These are phyloP conservation scores for Crassisporium funariophilum DNA, from an alignment of 768 basidiomycete genomes.

Conservation along the genomic window DNA sequence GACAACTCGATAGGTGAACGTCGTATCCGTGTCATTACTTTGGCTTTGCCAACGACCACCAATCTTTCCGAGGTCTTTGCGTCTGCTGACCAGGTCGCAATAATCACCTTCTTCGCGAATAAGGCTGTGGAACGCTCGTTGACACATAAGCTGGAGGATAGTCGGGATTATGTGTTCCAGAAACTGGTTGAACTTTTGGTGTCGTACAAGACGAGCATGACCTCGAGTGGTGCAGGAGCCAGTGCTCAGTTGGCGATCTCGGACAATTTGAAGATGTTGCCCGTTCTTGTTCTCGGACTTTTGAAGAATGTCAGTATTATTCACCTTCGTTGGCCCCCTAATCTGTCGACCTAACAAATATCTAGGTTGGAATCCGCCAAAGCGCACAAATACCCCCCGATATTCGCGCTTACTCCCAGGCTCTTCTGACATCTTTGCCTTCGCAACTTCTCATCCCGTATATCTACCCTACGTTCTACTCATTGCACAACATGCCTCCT, in stretches of 20 bases:
- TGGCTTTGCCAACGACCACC: constrained; percentile 84
- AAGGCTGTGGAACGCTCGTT: constrained; percentile 91
- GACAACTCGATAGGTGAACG: constrained; percentile 80
- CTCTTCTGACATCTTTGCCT: constrained; percentile 86
- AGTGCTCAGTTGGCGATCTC: constrained; percentile 91
- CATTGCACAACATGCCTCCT: constrained; percentile 93
- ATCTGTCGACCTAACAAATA: not conserved
- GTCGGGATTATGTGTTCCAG: constrained; percentile 81
- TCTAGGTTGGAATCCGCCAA: constrained; percentile 89
- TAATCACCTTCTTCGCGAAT: constrained; percentile 83
- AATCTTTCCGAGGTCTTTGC: constrained; percentile 89
- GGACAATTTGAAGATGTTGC: constrained; percentile 94
- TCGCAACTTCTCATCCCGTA: constrained; percentile 92
- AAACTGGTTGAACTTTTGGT: constrained; percentile 82
- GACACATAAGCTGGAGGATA: constrained; percentile 87
- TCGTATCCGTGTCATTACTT: constrained; percentile 88
- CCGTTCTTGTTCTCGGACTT: constrained; percentile 85
- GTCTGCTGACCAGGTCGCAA: constrained; percentile 86
- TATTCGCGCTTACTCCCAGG: constrained; percentile 93
- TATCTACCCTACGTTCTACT: constrained; percentile 94
- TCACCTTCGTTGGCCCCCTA: not conserved
- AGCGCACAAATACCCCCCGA: constrained; percentile 97
- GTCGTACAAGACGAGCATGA: constrained; percentile 96
- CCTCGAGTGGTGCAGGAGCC: constrained; percentile 88
- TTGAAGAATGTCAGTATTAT: constrained; percentile 82